Evolutionary conservation across 2,329 filamentous ascomycete genomes (phyloP).

Genomic region (Diaporthe sp.): DNA sequence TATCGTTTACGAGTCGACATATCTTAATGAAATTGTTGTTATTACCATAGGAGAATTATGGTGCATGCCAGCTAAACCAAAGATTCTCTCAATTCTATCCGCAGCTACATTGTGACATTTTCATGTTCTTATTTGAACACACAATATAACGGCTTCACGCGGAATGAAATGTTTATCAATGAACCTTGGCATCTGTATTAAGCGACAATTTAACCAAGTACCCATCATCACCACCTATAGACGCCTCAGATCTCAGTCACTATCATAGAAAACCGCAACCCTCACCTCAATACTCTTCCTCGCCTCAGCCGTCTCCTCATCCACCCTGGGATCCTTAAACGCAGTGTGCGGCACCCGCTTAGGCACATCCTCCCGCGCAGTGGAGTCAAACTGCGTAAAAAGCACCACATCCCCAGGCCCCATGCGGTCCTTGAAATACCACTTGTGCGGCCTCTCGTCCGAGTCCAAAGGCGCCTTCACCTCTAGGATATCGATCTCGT

Average conservation of each 20-base stretch:
- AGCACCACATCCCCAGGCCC: slow-evolving; percentile 38
- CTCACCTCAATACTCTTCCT: slow-evolving; percentile 70
- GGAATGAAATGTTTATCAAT: too few species aligned
- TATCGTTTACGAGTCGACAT: not conserved
- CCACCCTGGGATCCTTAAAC: slow-evolving; percentile 59
- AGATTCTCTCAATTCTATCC: not conserved
- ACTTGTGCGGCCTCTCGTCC: slow-evolving; percentile 41
- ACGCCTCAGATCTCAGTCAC: not conserved
- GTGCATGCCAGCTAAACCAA: not conserved
- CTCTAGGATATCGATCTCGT: slow-evolving; percentile 52
- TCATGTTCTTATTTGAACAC: too few species aligned
- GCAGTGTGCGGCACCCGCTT: slow-evolving; percentile 66
- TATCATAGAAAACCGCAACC: slow-evolving; percentile 62
- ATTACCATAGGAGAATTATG: too few species aligned
- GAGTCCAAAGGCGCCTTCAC: slow-evolving; percentile 44
- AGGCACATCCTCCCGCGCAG: slow-evolving; percentile 58
- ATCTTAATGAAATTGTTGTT: not conserved
- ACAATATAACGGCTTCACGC: too few species aligned
- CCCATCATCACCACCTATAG: too few species aligned
- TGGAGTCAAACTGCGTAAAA: slow-evolving; percentile 41
- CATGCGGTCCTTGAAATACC: slow-evolving; percentile 38
- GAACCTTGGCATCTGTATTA: too few species aligned
- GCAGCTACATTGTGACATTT: too few species aligned
- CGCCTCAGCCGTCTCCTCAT: slow-evolving; percentile 53
- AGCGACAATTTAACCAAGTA: too few species aligned